Base-by-base conservation (phyloP, 2,329 filamentous ascomycete species). In the Talaromyces marneffei region DNA sequence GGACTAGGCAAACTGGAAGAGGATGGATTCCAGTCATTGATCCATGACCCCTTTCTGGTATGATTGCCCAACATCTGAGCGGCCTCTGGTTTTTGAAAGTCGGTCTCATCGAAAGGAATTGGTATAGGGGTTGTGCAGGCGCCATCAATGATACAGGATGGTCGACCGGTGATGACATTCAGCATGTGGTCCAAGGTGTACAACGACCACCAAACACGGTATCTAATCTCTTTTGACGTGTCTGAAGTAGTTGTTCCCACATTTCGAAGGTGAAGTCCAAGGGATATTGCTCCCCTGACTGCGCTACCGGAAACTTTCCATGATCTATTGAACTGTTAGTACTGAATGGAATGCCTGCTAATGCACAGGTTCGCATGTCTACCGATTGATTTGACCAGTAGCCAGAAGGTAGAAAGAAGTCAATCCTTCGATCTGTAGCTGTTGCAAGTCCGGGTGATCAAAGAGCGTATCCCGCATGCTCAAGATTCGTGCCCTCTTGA, bases 121-220 rank as follows among this genome's bases (percentile, higher is more conserved):
- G 77, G 76, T 5, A 79, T 66, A 25, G 77, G 75, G 5, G 75
- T 75, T 23, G 74, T 78, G 65, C 74, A 77, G 37, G 74, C 70
- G 20, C 71, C 70, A 54, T 78, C 75, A n/a, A 70, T 64, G 27
- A 79, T 73, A 65, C 72, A 78, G 16, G 75, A 75, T 16, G 77
- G 75, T 44, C 78, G 72, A n/a, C 78, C 78, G 1, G 77, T 79
- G 67, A 79, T 75, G 33, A 74, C 69, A 54, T 73, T 73, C 18
- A 80, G 70, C 16, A 75, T 72, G 59, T 77, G 74, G 57, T 80
- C 78, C 18, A 79, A 61, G 9, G 70, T 71, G 63, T 78, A 77
- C 23, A 79, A 62, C 25, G 77, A 74, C 74, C 77, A 79, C 78
- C 78, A 79, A 20, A 78, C 72, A 18, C 76, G 73, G 61, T 78